Conservation (phyloP, 2,329 filamentous ascomycete genomes). For the Lecanicillium sp. region DNA sequence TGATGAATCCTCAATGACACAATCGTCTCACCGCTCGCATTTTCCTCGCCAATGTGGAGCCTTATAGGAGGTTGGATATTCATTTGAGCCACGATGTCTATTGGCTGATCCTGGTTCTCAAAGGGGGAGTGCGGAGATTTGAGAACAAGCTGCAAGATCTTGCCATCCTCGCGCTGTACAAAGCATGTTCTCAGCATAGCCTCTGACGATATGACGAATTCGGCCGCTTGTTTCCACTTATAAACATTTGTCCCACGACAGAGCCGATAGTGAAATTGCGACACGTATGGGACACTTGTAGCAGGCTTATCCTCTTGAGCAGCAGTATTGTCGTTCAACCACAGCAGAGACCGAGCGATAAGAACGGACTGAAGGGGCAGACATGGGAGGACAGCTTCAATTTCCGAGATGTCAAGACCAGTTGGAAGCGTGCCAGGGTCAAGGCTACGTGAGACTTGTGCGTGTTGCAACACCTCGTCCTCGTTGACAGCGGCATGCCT, state of each 20-base stretch:
- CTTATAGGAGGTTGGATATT: slow-evolving; percentile 8
- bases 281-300: slow-evolving; percentile 14
- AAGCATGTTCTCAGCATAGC: slow-evolving; percentile 14
- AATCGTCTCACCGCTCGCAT: background rate
- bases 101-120: slow-evolving; percentile 2
- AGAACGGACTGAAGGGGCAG: slow-evolving; percentile 12
- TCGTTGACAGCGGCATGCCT: too few species aligned
- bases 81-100: slow-evolving; percentile 8
- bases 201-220: slow-evolving; percentile 10
- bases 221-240: slow-evolving; percentile 11
- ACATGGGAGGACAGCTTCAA: slow-evolving; percentile 10
- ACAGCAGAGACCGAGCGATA: slow-evolving; percentile 10
- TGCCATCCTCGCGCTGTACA: slow-evolving; percentile 11
- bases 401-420: too few species aligned
- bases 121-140: slow-evolving; percentile 6
- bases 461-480: too few species aligned
- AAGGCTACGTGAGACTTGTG: too few species aligned
- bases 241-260: slow-evolving; percentile 8
- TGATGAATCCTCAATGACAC: slow-evolving; percentile 15
- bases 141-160: slow-evolving; percentile 14
- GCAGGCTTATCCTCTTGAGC: background rate
- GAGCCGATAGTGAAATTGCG: slow-evolving; percentile 13
- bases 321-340: slow-evolving; percentile 4
- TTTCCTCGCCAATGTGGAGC: slow-evolving; percentile 1
- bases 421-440: too few species aligned